Base-by-base conservation (phyloP, 805 yeast genomes). In the Wickerhamomyces subpelliculosus region DNA sequence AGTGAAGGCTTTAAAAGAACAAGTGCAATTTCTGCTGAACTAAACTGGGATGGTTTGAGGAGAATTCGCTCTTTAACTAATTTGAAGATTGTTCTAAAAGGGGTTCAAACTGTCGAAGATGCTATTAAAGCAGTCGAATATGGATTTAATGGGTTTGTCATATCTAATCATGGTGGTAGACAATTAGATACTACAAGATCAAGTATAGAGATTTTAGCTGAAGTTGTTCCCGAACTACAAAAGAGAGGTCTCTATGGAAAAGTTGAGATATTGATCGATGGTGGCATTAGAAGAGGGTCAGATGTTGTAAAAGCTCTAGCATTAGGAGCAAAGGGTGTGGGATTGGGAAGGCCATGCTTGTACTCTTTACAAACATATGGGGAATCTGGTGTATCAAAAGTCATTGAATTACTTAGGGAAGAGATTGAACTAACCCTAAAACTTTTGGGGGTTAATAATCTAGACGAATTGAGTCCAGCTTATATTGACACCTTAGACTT, bases 311-410 rank as follows among this genome's bases (percentile, higher is more conserved):
- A 84, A 52, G 90, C 93, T 0, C 56, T 84, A 12, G 78, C 85
- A 40, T 64, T 84, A 4, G 94, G 93, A 9, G 93, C 90, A 22
- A 75, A 70, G 41, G 86, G 84, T 4, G 77, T 73, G 4, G 93
- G 93, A 1, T 58, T 84, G 28, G 89, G 93, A 5, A 67, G 90
- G 40, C 86, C 89, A 2, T 79, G 84, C 57, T 55, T 83, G 25
- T 84, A 80, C 52, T 87, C 88, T 27, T 75, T 82, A 78, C 70
- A 84, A n/a, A 70, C 85, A 2, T 85, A 84, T 46, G 94, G 94
- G 10, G 86, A 75, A 48, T 78, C 66, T 7, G 95, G 94, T 24
- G 88, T 82, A 8, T 55, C 56, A 32, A 72, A 71, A 44, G 84
- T 87, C 12, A 72, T 81, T 40, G 78, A 76, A 47, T 65, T 80